Evolutionary conservation across 352 stramenopile genomes (phyloP).

Genomic region (Globisporangium polare): DNA sequence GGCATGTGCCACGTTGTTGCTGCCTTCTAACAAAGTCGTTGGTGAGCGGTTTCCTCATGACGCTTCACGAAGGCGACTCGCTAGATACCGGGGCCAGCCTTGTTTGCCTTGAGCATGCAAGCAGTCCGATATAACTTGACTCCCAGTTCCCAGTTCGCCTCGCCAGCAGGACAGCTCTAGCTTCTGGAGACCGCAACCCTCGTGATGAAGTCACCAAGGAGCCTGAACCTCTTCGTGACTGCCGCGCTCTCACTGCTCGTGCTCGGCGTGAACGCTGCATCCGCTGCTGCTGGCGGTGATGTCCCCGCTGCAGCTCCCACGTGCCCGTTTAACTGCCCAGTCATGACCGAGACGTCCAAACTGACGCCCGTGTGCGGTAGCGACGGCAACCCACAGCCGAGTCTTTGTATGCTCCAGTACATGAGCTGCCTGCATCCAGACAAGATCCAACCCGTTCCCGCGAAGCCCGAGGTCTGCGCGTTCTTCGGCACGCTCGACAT

Average conservation of each 20-base stretch:
- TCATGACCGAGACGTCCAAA: background rate
- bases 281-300: background rate
- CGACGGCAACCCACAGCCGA: constrained; percentile 14
- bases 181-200: background rate
- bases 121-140: background rate
- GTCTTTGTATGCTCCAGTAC: constrained; percentile 11
- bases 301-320: background rate
- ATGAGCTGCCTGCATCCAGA: background rate
- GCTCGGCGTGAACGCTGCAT: background rate
- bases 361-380: constrained; percentile 17
- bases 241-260: background rate
- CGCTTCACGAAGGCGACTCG: background rate
- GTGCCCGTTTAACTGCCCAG: background rate
- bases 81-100: too few relatives aligned
- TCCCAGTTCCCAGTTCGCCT: background rate
- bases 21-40: too few relatives aligned
- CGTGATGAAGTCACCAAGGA: constrained; percentile 8
- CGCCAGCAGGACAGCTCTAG: background rate
- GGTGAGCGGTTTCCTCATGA: too few relatives aligned
- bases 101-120: background rate
- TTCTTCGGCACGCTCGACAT: background rate
- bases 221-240: background rate
- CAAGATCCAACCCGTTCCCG: too few relatives aligned
- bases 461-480: background rate
- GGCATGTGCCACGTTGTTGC: too few relatives aligned